Conservation (phyloP, 2,329 filamentous ascomycete species). For the Furcasterigmium sp. region DNA sequence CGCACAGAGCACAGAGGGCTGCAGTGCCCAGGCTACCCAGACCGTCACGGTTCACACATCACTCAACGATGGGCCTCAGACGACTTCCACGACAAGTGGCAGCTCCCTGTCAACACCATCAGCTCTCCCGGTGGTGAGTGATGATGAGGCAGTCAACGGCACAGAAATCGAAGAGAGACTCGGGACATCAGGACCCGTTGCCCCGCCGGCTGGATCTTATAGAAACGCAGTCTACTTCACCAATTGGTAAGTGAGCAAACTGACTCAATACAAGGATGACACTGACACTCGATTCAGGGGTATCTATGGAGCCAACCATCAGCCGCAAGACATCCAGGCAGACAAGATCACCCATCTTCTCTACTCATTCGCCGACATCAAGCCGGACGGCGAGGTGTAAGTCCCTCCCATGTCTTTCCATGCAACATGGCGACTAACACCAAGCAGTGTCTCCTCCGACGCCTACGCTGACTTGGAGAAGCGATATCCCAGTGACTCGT, state of each 20-base stretch:
- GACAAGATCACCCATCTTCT: conserved; percentile 70
- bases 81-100: too few relatives aligned
- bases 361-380: conserved; percentile 49
- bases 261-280: conserved; percentile 1
- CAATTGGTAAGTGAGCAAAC: conserved; percentile 39
- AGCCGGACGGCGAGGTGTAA: conserved; percentile 39
- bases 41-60: neutral
- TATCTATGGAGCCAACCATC: conserved; percentile 40
- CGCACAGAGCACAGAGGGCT: neutral
- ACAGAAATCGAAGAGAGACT: too few relatives aligned
- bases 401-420: conserved; percentile 12
- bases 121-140: too few relatives aligned
- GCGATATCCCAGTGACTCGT: conserved; percentile 62
- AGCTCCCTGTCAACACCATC: too few relatives aligned
- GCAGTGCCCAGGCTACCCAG: neutral
- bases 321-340: conserved; percentile 63
- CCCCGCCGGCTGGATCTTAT: conserved; percentile 2
- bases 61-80: neutral
- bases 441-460: conserved; percentile 48
- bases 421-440: neutral
- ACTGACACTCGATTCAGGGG: conserved; percentile 25
- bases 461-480: conserved; percentile 60
- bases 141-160: too few relatives aligned
- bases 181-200: neutral
- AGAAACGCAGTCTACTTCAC: conserved; percentile 47